These are phyloP conservation scores for Vigna angularis DNA, from an alignment of 306 rosid genomes.

Conservation along the genomic window DNA sequence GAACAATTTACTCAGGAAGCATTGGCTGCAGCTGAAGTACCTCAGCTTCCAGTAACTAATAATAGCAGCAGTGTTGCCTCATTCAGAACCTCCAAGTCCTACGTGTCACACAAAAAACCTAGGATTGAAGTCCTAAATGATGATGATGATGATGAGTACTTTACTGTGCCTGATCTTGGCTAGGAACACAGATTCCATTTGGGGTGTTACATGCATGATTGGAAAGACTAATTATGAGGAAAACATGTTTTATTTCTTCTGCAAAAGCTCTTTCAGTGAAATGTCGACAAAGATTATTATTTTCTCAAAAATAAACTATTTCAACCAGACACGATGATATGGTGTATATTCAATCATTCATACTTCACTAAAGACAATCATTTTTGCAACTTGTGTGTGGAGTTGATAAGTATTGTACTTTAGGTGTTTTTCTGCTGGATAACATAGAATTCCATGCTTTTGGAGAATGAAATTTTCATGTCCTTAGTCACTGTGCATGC, in stretches of 20 bases:
- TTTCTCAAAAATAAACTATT: conserved; percentile 24
- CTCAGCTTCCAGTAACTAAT: conserved; percentile 77
- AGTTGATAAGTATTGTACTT: conserved; percentile 11
- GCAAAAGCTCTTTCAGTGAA: background rate
- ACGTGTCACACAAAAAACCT: conserved; percentile 73
- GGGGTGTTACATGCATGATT: background rate
- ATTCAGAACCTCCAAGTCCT: conserved; percentile 61
- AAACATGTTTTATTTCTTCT: background rate
- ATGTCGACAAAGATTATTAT: conserved; percentile 4
- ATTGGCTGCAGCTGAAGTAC: conserved; percentile 95
- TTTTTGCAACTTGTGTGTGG: conserved; percentile 38
- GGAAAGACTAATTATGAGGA: conserved; percentile 23
- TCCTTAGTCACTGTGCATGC: background rate
- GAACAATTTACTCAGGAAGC: conserved; percentile 74
- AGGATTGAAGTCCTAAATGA: conserved; percentile 57
- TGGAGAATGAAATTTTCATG: background rate
- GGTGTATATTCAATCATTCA: conserved; percentile 41
- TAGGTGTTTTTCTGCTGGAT: conserved; percentile 32
- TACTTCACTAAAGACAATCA: conserved; percentile 41
- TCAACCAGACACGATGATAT: conserved; percentile 14
- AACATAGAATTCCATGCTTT: background rate
- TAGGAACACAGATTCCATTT: conserved; percentile 26
- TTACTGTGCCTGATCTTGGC: conserved; percentile 96
- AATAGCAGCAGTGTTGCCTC: conserved; percentile 52
- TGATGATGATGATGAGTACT: conserved; percentile 84